Percentiles rank a stretch among this genome's conserved stretches.
phyloP scores from a whole-genome alignment of 2,329 filamentous ascomycete genomes.

The Whalleya microplaca region DNA sequence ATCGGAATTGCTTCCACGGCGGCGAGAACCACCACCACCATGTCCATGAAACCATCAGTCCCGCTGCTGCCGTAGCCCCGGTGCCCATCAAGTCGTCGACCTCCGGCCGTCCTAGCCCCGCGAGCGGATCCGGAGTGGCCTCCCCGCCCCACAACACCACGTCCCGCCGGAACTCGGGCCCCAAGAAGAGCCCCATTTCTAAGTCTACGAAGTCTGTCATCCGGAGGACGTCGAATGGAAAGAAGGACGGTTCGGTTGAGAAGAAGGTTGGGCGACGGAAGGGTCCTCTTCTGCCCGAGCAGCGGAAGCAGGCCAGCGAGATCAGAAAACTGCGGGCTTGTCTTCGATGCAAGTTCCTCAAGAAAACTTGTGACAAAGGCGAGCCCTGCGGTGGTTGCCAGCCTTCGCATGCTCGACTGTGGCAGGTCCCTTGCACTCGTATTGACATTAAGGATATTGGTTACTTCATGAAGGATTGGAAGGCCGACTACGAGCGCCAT shows the following conservation, averaged over 20 bases:
- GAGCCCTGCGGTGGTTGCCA: conserved; percentile 95
- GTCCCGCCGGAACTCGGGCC: conserved; percentile 69
- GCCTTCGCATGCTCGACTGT: conserved; percentile 90
- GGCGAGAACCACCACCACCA: conserved; percentile 57
- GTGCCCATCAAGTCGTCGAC: conserved; percentile 69
- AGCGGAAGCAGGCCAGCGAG: conserved; percentile 94
- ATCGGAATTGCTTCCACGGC: conserved; percentile 65
- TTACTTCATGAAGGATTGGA: conserved; percentile 99
- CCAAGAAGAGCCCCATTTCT: conserved; percentile 75
- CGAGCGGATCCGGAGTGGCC: conserved; percentile 62
- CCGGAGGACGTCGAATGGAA: conserved; percentile 75
- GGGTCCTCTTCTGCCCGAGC: conserved; percentile 88
- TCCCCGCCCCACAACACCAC: conserved; percentile 64
- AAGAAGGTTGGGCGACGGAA: conserved; percentile 92
- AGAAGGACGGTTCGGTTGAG: conserved; percentile 78
- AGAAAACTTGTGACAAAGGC: conserved; percentile 98
- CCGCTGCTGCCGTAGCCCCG: conserved; percentile 68
- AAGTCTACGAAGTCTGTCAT: conserved; percentile 86
- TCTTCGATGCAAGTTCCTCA: conserved; percentile 95
- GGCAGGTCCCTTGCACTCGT: conserved; percentile 96
- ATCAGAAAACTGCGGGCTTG: conserved; percentile 94
- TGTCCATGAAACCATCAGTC: conserved; percentile 64
- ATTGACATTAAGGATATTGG: conserved; percentile 99
- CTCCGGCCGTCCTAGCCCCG: conserved; percentile 62
- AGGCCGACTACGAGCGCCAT: conserved; percentile 93